Base-by-base conservation (phyloP, 306 rosid species). In the Cucurbita argyrosperma region DNA sequence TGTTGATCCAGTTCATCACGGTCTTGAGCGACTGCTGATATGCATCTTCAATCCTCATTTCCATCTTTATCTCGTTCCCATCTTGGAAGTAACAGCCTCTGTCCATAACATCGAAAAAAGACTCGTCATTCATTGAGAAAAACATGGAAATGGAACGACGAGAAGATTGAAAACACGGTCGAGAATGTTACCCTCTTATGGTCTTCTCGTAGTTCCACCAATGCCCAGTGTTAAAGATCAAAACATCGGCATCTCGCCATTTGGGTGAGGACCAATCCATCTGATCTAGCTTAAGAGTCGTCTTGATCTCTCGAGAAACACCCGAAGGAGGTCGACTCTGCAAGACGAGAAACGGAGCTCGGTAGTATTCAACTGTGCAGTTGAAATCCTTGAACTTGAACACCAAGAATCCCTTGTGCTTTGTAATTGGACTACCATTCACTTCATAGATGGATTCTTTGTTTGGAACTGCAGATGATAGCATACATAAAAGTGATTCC, bases 81-180 rank as follows among this genome's bases (percentile, higher is more conserved):
- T 86, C 90, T 82, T 93, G 98, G 77, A 90, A 93, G 90, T 88
- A 90, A 80, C 96, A 84, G 10, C 96, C 93, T 84, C 98, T 90
- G 85, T 5, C 52, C 52, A 78, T 76, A 45, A 45, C 64, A 5
- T 11, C 38, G 38, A 56, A 10, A 18, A 23, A 67, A 67, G 1
- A 5, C 19, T 0, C 38, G 23, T 67, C 73, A 23, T 1, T 21
- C 56, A 23, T 47, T 46, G 73, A 45, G 40, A 46, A 26, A 42
- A 67, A 47, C 56, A 11, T 45, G 42, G 55, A 67, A 46, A 13
- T 0, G 12, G 16, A 47, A 67, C 73, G 0, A 10, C 4, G 0
- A 6, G 6, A 67, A 67, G 43, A 8, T n/a, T 39, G 5, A 51
- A 60, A 69, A 50, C 0, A 3, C 0, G 55, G 76, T 76, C 66